Percentiles rank a stretch among this genome's conserved stretches.
These are phyloP conservation scores for Stipa capillata DNA, from an alignment of 176 grass and related monocot genomes.

Conservation along the genomic window DNA sequence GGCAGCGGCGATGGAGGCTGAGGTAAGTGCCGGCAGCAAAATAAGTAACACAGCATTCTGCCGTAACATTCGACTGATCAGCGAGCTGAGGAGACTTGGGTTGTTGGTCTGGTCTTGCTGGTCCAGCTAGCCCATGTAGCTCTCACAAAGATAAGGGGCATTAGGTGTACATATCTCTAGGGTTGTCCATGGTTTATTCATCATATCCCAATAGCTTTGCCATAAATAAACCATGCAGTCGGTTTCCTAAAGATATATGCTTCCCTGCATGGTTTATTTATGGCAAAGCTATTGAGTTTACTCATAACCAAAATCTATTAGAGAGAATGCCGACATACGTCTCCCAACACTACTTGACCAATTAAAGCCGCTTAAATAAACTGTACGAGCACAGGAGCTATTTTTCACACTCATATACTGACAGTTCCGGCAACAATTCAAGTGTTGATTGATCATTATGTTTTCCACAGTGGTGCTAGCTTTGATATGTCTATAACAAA, in stretches of 20 bases:
- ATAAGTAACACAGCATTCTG: not conserved
- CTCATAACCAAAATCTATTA: not conserved
- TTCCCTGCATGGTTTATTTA: not conserved
- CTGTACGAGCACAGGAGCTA: not conserved
- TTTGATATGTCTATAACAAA: not conserved
- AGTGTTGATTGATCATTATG: not conserved
- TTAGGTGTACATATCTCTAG: not conserved
- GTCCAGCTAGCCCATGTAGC: not conserved
- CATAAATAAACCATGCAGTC: not conserved
- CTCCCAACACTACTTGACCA: not conserved
- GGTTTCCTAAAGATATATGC: too few species aligned
- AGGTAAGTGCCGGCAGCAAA: not conserved
- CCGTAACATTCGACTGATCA: not conserved
- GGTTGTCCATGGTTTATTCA: not conserved
- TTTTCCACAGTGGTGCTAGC: not conserved
- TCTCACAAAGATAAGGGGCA: not conserved
- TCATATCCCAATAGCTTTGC: not conserved
- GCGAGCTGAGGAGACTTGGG: not conserved
- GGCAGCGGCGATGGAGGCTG: too few species aligned
- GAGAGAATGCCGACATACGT: not conserved
- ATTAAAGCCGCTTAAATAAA: not conserved
- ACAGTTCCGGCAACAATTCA: not conserved
- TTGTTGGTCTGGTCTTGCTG: too few species aligned
- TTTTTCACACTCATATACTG: not conserved
- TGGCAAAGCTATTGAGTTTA: not conserved